These are phyloP conservation scores for Globisporangium spiculum DNA, from an alignment of 352 stramenopile species.

Conservation along the genomic window DNA sequence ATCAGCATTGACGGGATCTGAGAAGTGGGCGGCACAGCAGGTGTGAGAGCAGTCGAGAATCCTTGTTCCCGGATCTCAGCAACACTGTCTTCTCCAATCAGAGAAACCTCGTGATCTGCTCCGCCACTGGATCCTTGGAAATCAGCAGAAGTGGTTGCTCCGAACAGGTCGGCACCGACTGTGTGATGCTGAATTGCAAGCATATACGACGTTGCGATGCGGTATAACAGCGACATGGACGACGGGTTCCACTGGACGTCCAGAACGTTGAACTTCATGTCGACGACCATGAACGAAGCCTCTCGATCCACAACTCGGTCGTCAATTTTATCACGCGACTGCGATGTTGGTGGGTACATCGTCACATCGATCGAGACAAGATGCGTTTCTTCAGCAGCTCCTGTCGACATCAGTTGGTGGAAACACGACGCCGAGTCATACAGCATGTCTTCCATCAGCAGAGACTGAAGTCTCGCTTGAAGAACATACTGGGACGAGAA, in stretches of 20 bases:
- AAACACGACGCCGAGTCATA: slow-evolving; percentile 47
- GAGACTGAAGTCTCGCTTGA: slow-evolving; percentile 45
- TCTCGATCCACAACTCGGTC: neutral
- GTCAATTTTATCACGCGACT: slow-evolving; percentile 7
- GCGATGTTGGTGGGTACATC: slow-evolving; percentile 27
- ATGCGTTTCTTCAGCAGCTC: slow-evolving; percentile 24
- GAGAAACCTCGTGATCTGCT: neutral
- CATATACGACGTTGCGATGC: slow-evolving; percentile 62
- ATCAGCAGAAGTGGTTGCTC: neutral
- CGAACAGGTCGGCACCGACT: slow-evolving; percentile 9
- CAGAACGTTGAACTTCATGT: slow-evolving; percentile 66
- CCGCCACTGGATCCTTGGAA: neutral
- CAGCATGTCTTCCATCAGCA: slow-evolving; percentile 72
- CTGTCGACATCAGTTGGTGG: slow-evolving; percentile 68
- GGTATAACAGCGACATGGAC: slow-evolving; percentile 72
- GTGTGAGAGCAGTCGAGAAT: neutral
- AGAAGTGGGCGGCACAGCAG: neutral
- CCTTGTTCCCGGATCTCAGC: neutral
- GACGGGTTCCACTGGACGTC: slow-evolving; percentile 85
- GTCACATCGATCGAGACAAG: slow-evolving; percentile 53
- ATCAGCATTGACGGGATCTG: slow-evolving; percentile 30
- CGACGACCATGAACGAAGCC: slow-evolving; percentile 39
- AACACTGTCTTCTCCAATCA: neutral
- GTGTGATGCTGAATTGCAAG: slow-evolving; percentile 42
- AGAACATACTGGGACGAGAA: slow-evolving; percentile 50